These are phyloP conservation scores for Juglanconis oblonga DNA, from an alignment of 2,329 filamentous ascomycete species.

Conservation along the genomic window DNA sequence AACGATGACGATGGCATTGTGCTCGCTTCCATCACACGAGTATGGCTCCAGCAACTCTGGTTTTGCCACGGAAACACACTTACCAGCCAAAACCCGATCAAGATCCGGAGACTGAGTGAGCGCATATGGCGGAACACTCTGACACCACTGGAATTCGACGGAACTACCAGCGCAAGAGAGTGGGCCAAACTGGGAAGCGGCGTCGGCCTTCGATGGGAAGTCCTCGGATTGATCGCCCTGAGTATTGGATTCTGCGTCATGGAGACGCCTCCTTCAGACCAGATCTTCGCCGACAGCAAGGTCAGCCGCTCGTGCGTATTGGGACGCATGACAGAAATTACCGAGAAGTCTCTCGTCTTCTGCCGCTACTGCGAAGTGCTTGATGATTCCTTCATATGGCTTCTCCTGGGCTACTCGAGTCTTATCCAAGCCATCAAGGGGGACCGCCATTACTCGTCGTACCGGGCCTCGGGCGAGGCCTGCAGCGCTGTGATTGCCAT, in stretches of 20 bases:
- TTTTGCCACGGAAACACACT: constrained; percentile 27
- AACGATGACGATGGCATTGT: constrained; percentile 26
- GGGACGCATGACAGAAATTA: constrained; percentile 27
- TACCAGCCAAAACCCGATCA: constrained; percentile 29
- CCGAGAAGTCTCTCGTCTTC: constrained; percentile 29
- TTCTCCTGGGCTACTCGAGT: constrained; percentile 25
- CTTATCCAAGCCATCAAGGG: constrained; percentile 26
- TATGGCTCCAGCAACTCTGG: constrained; percentile 30
- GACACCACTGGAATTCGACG: constrained; percentile 25
- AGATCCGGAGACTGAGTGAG: constrained; percentile 30
- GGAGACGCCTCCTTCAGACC: constrained; percentile 26
- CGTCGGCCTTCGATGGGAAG: constrained; percentile 32
- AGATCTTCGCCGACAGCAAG: constrained; percentile 26
- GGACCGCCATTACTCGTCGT: constrained; percentile 27
- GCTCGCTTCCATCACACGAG: constrained; percentile 29
- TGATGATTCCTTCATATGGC: constrained; percentile 32
- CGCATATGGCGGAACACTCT: constrained; percentile 33
- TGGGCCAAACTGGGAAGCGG: constrained; percentile 29
- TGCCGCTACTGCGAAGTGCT: constrained; percentile 30
- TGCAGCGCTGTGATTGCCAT: constrained; percentile 29
- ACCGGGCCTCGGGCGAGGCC: constrained; percentile 29
- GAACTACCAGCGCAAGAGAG: constrained; percentile 26
- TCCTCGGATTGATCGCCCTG: constrained; percentile 31
- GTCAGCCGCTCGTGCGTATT: constrained; percentile 25
- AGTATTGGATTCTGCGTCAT: constrained; percentile 27